A percentile compares a stretch with the other conserved stretches of the same genome.
These are phyloP conservation scores for Iris pallida DNA, from an alignment of 116 monocot species.

Conservation along the genomic window DNA sequence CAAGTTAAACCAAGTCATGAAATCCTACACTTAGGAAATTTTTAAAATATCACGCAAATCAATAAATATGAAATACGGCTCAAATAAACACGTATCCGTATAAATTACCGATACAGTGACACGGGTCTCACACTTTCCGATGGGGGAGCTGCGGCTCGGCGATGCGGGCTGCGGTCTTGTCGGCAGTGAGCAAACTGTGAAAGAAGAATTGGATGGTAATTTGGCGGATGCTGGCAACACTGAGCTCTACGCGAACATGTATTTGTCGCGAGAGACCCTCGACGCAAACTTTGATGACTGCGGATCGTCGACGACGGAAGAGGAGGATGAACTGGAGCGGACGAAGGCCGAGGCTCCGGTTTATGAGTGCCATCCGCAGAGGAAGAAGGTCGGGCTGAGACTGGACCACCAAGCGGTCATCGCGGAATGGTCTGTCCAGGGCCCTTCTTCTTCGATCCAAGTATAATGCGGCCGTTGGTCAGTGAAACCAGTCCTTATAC, in stretches of 20 bases:
- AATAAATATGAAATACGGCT: no score
- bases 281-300: conserved; percentile 35
- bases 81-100: no score
- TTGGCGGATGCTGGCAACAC: not conserved
- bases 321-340: not conserved
- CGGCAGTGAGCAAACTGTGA: not conserved
- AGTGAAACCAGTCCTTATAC: no score
- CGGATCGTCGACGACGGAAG: conserved; percentile 2
- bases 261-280: conserved; percentile 25
- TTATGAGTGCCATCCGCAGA: conserved; percentile 5
- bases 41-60: no score
- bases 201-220: conserved; percentile 18
- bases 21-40: no score
- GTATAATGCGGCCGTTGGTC: no score
- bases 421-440: conserved; percentile 42
- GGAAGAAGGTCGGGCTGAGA: conserved; percentile 27
- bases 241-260: not conserved
- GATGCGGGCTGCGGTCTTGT: conserved; percentile 8
- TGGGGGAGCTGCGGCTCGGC: conserved; percentile 46
- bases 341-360: not conserved
- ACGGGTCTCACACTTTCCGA: no score
- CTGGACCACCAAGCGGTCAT: conserved; percentile 77
- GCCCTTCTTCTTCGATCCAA: conserved; percentile 14
- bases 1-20: no score
- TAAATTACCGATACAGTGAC: no score